Conservation (phyloP, 2,329 filamentous ascomycete species). For the Fusarium marasasianum region DNA sequence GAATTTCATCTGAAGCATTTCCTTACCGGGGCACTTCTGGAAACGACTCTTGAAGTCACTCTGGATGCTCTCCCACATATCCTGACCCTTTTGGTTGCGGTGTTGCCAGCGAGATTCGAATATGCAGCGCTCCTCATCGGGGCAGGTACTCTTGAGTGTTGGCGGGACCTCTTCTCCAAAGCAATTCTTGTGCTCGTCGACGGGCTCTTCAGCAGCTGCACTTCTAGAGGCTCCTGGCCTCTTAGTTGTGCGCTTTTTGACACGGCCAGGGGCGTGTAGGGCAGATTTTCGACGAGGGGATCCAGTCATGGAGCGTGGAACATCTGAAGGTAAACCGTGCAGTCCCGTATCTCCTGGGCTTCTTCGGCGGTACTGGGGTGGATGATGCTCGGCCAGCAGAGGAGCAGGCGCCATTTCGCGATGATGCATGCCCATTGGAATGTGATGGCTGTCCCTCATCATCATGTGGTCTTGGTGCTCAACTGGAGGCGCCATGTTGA, state of each 20-base stretch:
- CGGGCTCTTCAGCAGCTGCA: constrained; percentile 32
- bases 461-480: constrained; percentile 42
- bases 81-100: constrained; percentile 60
- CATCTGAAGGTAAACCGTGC: constrained; percentile 9
- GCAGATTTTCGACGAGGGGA: constrained; percentile 42
- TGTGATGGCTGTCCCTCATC: constrained; percentile 31
- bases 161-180: constrained; percentile 48
- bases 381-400: constrained; percentile 39
- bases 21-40: constrained; percentile 53
- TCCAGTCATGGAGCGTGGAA: constrained; percentile 36
- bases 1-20: constrained; percentile 66
- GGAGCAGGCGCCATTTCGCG: constrained; percentile 38
- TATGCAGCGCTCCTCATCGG: constrained; percentile 59
- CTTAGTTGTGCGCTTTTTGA: constrained; percentile 44
- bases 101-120: constrained; percentile 60
- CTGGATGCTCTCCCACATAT: constrained; percentile 67
- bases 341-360: constrained; percentile 35
- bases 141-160: constrained; percentile 55
- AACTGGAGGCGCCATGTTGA: constrained; percentile 38
- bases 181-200: constrained; percentile 50
- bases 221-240: constrained; percentile 19
- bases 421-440: constrained; percentile 40
- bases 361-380: constrained; percentile 39
- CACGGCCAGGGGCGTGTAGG: constrained; percentile 32
- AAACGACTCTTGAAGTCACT: constrained; percentile 52